phyloP scores from a whole-genome alignment of 2,329 filamentous ascomycete genomes.

The Alternaria sp. region DNA sequence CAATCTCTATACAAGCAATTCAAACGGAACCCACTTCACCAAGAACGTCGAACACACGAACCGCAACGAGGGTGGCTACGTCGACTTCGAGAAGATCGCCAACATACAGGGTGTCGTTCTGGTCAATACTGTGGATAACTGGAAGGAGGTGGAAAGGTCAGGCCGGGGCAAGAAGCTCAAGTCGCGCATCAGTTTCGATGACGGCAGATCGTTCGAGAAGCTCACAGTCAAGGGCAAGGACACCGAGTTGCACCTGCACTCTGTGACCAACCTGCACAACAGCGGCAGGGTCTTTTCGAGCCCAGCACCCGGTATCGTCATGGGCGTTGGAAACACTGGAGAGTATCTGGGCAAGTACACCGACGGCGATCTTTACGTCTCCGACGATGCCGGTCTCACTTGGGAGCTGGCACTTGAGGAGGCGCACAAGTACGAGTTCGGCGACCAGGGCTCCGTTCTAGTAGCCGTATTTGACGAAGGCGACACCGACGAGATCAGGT shows the following conservation, averaged over 20 bases:
- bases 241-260: conserved; percentile 82
- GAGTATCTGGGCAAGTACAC: conserved; percentile 71
- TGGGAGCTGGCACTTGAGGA: conserved; percentile 79
- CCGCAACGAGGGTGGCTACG: conserved; percentile 73
- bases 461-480: conserved; percentile 77
- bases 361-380: conserved; percentile 83
- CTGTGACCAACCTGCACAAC: conserved; percentile 83
- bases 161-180: conserved; percentile 69
- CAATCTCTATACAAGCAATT: conserved; percentile 92
- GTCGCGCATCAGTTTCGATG: conserved; percentile 91
- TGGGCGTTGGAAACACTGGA: conserved; percentile 93
- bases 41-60: conserved; percentile 93
- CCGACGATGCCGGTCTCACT: conserved; percentile 85
- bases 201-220: conserved; percentile 82
- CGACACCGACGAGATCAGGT: conserved; percentile 69
- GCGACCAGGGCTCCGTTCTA: conserved; percentile 87
- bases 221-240: conserved; percentile 71
- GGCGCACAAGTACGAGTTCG: conserved; percentile 95
- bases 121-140: conserved; percentile 89
- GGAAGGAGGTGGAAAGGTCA: conserved; percentile 69
- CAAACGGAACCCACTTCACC: conserved; percentile 94
- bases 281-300: conserved; percentile 90
- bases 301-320: conserved; percentile 87
- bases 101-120: conserved; percentile 92
- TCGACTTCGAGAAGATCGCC: conserved; percentile 94